These are phyloP conservation scores for Cyclotella atomus DNA, from an alignment of 108 stramenopile species.

Conservation along the genomic window DNA sequence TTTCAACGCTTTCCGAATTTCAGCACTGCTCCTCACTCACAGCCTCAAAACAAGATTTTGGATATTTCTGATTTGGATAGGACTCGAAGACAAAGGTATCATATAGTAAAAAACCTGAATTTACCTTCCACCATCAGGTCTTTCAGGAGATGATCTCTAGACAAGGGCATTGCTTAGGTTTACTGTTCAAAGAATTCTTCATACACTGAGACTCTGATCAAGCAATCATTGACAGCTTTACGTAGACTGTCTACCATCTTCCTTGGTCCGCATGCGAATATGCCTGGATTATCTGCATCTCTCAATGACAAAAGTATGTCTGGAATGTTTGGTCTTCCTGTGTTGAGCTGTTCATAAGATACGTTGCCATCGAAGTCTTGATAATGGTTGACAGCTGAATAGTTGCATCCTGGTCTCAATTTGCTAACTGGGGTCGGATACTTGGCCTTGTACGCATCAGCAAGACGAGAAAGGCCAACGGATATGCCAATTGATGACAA, in stretches of 20 bases:
- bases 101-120: too few species aligned
- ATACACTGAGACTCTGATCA: neutral
- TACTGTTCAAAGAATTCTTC: constrained; percentile 7
- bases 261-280: neutral
- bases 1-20: too few species aligned
- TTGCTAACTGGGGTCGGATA: neutral
- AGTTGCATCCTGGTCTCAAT: neutral
- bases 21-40: too few species aligned
- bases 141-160: too few species aligned
- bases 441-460: neutral
- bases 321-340: neutral
- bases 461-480: neutral
- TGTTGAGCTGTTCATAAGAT: neutral
- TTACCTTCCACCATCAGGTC: too few species aligned
- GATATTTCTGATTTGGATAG: too few species aligned
- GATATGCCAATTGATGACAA: neutral
- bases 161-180: too few species aligned
- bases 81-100: too few species aligned
- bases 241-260: neutral
- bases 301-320: neutral
- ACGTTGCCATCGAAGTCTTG: neutral
- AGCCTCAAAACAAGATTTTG: too few species aligned
- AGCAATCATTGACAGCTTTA: neutral
- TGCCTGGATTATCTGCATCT: neutral
- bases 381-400: neutral